Conservation (phyloP, 768 basidiomycete species). For the Xerocomellus intermedius region DNA sequence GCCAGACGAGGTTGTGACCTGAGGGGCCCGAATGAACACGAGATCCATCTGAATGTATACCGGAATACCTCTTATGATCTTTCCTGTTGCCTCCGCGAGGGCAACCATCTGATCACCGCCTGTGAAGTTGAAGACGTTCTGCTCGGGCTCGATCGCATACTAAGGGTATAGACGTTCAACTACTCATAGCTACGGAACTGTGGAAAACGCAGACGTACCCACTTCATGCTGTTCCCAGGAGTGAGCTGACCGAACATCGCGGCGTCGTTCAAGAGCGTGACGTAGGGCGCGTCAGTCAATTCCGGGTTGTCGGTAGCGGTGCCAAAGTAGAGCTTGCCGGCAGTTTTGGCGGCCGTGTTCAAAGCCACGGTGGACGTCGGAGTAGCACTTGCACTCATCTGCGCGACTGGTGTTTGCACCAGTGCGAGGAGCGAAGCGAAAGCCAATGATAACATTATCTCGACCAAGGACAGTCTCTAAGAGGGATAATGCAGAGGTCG, state of each 20-base stretch:
- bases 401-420: neutral
- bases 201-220: conserved; percentile 10
- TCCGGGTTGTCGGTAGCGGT: conserved; percentile 48
- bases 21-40: neutral
- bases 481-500: neutral
- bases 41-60: neutral
- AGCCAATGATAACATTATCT: conserved; percentile 1
- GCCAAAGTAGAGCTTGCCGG: conserved; percentile 48
- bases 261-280: conserved; percentile 6
- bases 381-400: neutral
- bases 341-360: conserved; percentile 37
- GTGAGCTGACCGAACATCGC: conserved; percentile 21
- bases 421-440: conserved; percentile 7
- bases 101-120: conserved; percentile 21
- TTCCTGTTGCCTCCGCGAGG: conserved; percentile 18
- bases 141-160: conserved; percentile 24
- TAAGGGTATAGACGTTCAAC: neutral
- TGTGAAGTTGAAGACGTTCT: conserved; percentile 24
- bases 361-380: conserved; percentile 16
- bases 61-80: conserved; percentile 18
- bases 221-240: conserved; percentile 21
- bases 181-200: neutral
- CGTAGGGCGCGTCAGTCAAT: conserved; percentile 33
- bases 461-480: neutral
- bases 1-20: conserved; percentile 24